Base-by-base conservation (phyloP, 805 yeast genomes). In the Zygoascus tannicola region DNA sequence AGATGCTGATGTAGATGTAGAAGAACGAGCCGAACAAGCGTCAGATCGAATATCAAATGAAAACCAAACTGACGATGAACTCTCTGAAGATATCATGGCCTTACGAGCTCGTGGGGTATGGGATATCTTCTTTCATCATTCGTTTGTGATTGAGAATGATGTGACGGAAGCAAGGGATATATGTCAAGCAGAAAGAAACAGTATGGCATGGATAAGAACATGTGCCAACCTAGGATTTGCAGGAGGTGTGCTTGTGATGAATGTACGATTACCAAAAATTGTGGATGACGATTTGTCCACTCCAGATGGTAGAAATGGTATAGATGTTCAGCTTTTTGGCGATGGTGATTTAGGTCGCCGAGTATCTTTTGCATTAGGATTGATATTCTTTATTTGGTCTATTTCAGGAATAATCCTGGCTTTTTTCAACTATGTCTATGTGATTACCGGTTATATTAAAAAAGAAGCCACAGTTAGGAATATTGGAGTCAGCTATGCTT, bases 111-210 rank as follows among this genome's bases (percentile, higher is more conserved):
- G 5, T 5, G 16, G 33, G 33, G 16, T 8, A 4, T 21, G 20
- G 20, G 18, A 19, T 10, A 28, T 35, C 4, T 35, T 35, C 18
- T 35, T 35, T 19, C n/a, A 10, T 37, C 16, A 22, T 51, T 12
- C 50, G 44, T 39, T 59, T 10, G n/a, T 38, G 7, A 51, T 58
- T 40, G 56, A 53, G 15, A 60, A 60, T 45, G 32, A 41, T 12
- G 52, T 55, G 7, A 48, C 63, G 4, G 60, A 60, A 46, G 63
- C 64, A 5, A 51, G 65, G 26, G 65, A 60, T 45, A 43, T 57
- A 39, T 51, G 52, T 20, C 62, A 58, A 7, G 47, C 46, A 34
- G 65, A 60, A 47, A 54, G 63, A 30, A 60, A 58, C 44, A 56
- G 52, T 36, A 48, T 60, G 35, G 39, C 57, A 2, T 45, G 50